Evolutionary conservation across 345 rosid species (phyloP).

Genomic region (Moricandia arvensis): DNA sequence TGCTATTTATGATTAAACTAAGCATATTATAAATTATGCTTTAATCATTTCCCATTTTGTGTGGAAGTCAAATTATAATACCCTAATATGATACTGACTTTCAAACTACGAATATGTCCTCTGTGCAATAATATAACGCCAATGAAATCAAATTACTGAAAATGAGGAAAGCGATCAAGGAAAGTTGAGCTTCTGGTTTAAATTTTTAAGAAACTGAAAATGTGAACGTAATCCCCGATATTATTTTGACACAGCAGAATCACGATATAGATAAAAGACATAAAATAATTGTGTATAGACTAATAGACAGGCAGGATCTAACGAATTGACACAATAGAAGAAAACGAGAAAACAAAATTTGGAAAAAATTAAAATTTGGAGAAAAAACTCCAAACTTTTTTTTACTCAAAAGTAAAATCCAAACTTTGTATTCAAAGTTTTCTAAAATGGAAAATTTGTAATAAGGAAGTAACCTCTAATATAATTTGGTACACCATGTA

Average conservation of each 20-base stretch:
- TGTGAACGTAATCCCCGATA: not conserved
- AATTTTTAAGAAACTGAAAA: not conserved
- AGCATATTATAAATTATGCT: constrained; percentile 4
- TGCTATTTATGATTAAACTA: not conserved
- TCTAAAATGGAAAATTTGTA: not conserved
- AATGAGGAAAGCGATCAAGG: not conserved
- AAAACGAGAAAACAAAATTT: not conserved
- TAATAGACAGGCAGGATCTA: not conserved
- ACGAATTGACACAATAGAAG: not conserved
- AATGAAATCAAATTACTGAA: not conserved
- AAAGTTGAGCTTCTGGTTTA: not conserved
- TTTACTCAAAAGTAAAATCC: not conserved
- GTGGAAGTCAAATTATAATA: constrained; percentile 4
- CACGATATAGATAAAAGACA: not conserved
- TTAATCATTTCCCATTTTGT: not conserved
- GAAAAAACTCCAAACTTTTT: too few species aligned
- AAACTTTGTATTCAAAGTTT: not conserved
- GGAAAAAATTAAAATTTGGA: not conserved
- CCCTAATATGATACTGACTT: not conserved
- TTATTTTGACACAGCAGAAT: not conserved
- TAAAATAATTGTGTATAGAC: not conserved
- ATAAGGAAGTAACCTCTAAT: not conserved
- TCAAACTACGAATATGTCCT: not conserved
- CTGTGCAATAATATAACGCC: not conserved
- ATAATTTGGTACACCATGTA: not conserved